Percentiles rank a stretch among this genome's conserved stretches.
Conservation (phyloP, 2,329 filamentous ascomycete species). For the Rhytidhysteron rufulum region DNA sequence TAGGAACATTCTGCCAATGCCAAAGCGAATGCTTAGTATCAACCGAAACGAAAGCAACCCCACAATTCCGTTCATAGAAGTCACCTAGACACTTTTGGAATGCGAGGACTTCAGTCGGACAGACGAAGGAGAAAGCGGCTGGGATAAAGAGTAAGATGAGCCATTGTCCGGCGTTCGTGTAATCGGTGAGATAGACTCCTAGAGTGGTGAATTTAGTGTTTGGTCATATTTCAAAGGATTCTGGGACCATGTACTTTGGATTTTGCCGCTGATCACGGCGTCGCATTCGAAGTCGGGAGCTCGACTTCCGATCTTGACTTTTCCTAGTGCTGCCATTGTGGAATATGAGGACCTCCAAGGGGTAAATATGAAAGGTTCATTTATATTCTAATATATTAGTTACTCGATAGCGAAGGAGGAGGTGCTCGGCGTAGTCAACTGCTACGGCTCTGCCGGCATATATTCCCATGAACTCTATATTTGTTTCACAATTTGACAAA, state of each 20-base stretch:
- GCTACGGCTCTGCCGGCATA: no score
- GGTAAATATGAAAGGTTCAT: background rate
- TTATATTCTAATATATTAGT: background rate
- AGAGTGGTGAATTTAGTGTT: constrained; percentile 5
- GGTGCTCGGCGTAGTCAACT: no score
- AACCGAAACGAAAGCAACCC: constrained; percentile 24
- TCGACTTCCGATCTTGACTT: background rate
- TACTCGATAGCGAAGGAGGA: no score
- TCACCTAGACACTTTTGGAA: constrained; percentile 26
- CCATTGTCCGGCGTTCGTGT: constrained; percentile 15
- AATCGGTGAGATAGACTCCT: constrained; percentile 22
- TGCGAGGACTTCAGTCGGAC: constrained; percentile 26
- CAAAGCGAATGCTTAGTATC: constrained; percentile 27
- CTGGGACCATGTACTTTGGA: constrained; percentile 1
- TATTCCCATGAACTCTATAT: no score
- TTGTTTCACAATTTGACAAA: no score
- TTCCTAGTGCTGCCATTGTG: background rate
- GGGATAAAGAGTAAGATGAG: constrained; percentile 30
- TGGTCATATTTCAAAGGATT: background rate
- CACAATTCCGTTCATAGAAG: constrained; percentile 22
- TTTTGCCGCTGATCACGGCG: constrained; percentile 4
- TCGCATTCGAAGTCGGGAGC: constrained; percentile 4
- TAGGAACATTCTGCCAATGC: constrained; percentile 28
- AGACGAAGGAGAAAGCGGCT: constrained; percentile 29
- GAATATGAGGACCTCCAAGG: background rate